Conservation (phyloP, 2,329 filamentous ascomycete species). For the Aspergillus aculeatinus region DNA sequence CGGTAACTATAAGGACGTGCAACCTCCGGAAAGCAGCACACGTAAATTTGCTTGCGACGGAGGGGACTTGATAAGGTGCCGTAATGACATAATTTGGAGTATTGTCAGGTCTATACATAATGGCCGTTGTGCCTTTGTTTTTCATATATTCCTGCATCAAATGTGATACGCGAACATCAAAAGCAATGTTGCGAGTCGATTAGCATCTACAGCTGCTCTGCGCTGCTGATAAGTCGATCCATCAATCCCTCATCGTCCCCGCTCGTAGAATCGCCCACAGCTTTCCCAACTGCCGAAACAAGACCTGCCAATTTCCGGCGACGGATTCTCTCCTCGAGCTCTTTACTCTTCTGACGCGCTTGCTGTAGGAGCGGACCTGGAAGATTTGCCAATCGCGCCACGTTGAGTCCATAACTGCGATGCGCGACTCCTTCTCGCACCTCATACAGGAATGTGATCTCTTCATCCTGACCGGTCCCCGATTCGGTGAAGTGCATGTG, state of each 20-base stretch:
- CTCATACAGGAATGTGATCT: slow-evolving; percentile 94
- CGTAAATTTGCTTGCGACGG: not conserved
- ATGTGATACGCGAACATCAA: not conserved
- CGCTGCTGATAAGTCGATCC: slow-evolving; percentile 32
- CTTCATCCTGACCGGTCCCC: slow-evolving; percentile 59
- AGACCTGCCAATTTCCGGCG: slow-evolving; percentile 57
- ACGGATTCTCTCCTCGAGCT: slow-evolving; percentile 74
- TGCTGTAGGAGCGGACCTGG: slow-evolving; percentile 74
- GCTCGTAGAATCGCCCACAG: slow-evolving; percentile 20
- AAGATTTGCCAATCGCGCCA: slow-evolving; percentile 80
- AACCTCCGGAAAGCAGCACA: not conserved
- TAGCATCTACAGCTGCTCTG: slow-evolving; percentile 32
- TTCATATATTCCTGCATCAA: not conserved
- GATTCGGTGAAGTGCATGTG: slow-evolving; percentile 84
- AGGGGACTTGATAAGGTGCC: not conserved
- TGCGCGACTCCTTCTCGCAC: slow-evolving; percentile 88
- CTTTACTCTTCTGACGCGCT: slow-evolving; percentile 73
- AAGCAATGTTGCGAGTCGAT: not conserved
- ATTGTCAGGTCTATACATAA: not conserved
- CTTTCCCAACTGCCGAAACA: slow-evolving; percentile 28
- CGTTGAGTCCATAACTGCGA: slow-evolving; percentile 90
- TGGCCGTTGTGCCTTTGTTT: not conserved
- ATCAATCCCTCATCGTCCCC: slow-evolving; percentile 27
- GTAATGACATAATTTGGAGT: not conserved
- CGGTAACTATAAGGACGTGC: not conserved